A percentile compares a stretch with the other conserved stretches of the same genome.
These are phyloP conservation scores for Platanthera guangdongensis DNA, from an alignment of 106 monocot genomes.

Conservation along the genomic window DNA sequence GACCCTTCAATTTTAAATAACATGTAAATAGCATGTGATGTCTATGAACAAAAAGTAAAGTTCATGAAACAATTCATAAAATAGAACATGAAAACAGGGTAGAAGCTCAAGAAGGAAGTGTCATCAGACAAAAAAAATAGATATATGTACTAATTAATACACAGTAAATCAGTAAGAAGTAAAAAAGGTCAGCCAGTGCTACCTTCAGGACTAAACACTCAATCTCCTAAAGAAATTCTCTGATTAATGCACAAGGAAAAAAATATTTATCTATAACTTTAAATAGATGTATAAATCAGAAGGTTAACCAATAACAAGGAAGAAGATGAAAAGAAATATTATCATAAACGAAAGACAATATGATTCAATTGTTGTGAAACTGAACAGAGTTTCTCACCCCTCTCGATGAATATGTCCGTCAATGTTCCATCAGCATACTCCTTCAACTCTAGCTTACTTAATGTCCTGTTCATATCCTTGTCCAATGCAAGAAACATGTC, in stretches of 20 bases:
- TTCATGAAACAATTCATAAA: neutral
- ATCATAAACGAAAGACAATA: slow-evolving; percentile 2
- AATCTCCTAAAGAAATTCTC: neutral
- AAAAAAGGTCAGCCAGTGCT: neutral
- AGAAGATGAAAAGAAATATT: neutral
- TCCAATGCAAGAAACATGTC: slow-evolving; percentile 99
- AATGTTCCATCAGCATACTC: slow-evolving; percentile 99
- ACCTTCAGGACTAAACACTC: neutral
- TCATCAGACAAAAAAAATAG: neutral
- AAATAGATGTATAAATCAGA: neutral
- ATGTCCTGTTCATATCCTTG: slow-evolving; percentile 88
- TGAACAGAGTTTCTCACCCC: slow-evolving; percentile 45
- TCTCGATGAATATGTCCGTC: slow-evolving; percentile 95
- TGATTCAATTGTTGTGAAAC: neutral
- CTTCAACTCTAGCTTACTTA: slow-evolving; percentile 94
- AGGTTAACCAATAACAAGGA: neutral
- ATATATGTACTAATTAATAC: neutral
- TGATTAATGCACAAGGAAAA: neutral
- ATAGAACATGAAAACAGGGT: neutral
- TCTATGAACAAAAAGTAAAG: neutral
- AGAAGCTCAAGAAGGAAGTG: neutral
- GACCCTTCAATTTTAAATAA: neutral
- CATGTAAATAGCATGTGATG: neutral
- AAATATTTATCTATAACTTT: neutral
- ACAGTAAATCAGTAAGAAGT: neutral